Conservation (phyloP, 768 basidiomycete genomes). For the Cystobasidium ongulense region DNA sequence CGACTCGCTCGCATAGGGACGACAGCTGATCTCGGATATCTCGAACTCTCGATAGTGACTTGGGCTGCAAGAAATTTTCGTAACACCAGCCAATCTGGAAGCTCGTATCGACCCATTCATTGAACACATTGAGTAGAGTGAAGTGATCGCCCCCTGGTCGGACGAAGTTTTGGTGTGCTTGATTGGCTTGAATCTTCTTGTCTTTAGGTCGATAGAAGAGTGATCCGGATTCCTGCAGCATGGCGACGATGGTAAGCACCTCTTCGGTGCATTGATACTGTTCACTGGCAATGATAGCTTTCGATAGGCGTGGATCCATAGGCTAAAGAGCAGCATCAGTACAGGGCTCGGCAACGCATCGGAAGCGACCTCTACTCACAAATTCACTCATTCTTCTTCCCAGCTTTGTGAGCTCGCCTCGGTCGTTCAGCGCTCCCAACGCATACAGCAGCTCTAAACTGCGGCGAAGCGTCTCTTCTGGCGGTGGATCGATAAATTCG, state of each 20-base stretch:
- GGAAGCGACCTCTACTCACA: constrained; percentile 53
- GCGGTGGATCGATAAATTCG: constrained; percentile 96
- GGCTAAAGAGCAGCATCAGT: constrained; percentile 1
- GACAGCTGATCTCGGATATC: constrained; percentile 90
- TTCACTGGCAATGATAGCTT: constrained; percentile 92
- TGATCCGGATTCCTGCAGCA: constrained; percentile 91
- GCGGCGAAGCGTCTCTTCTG: constrained; percentile 92
- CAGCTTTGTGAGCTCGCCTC: constrained; percentile 92
- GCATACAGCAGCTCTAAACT: constrained; percentile 90
- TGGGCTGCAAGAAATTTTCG: constrained; percentile 51
- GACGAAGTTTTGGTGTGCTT: constrained; percentile 93
- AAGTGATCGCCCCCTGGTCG: constrained; percentile 96
- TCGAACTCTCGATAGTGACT: constrained; percentile 83
- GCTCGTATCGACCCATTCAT: constrained; percentile 82
- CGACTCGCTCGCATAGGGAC: constrained; percentile 89
- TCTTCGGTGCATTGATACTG: constrained; percentile 91
- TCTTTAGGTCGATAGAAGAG: constrained; percentile 81
- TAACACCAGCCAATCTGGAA: constrained; percentile 93
- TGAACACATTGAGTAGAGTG: constrained; percentile 57
- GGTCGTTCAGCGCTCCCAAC: constrained; percentile 87
- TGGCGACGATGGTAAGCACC: constrained; percentile 90
- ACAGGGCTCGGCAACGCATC: not conserved
- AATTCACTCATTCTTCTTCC: constrained; percentile 98
- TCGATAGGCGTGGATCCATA: constrained; percentile 86
- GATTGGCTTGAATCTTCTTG: constrained; percentile 69